Percentiles rank a stretch among this genome's conserved stretches.
Conservation (phyloP, 2,329 filamentous ascomycete species). For the Elsinoe fawcettii region DNA sequence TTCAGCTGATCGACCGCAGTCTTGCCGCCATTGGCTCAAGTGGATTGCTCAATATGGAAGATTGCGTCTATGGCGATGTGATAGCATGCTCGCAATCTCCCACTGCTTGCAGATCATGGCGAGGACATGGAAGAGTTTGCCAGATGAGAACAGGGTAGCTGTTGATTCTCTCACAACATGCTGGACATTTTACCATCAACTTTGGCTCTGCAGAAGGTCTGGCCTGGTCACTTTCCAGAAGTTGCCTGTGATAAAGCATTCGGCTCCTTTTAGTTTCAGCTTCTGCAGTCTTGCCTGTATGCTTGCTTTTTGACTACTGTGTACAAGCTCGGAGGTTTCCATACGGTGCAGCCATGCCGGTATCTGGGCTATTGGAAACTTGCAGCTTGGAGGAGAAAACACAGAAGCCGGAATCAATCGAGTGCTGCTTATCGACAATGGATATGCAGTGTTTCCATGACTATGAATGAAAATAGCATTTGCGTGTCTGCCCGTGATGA, state of each 20-base stretch:
- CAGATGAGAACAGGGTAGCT: background rate
- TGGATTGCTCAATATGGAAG: background rate
- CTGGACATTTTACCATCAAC: too few relatives aligned
- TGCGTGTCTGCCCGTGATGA: background rate
- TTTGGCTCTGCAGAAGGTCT: too few relatives aligned
- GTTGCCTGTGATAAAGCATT: background rate
- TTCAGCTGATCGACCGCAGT: background rate
- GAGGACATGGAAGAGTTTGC: too few relatives aligned
- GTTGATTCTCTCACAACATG: background rate
- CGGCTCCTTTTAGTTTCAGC: background rate
- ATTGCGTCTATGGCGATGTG: background rate
- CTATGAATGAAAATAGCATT: too few relatives aligned
- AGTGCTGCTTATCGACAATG: too few relatives aligned
- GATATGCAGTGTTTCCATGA: too few relatives aligned
- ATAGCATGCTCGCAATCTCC: background rate
- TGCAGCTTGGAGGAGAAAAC: background rate
- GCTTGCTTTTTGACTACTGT: background rate
- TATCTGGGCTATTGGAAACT: background rate
- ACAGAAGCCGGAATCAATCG: background rate
- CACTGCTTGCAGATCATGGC: background rate
- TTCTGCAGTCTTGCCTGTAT: background rate
- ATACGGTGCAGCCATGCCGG: background rate
- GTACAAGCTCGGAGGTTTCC: background rate
- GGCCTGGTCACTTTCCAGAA: too few relatives aligned
- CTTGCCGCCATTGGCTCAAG: background rate